Percentiles rank a stretch among this genome's conserved stretches.
These are phyloP conservation scores for Boletellus sp. DNA, from an alignment of 768 basidiomycete species.

Conservation along the genomic window DNA sequence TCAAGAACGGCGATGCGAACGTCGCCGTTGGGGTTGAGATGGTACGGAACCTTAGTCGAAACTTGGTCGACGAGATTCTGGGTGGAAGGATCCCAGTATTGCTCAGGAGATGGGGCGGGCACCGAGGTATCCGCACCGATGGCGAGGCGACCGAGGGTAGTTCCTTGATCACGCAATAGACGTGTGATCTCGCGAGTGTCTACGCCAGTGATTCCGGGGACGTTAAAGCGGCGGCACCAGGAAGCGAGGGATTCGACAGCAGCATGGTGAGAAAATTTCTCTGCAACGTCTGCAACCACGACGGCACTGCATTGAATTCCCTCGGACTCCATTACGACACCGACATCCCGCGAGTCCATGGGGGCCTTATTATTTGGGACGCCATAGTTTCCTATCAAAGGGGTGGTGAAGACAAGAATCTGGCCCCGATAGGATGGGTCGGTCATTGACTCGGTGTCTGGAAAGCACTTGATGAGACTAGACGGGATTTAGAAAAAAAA, in stretches of 20 bases:
- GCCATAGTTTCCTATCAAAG: constrained; percentile 98
- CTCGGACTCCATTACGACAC: constrained; percentile 84
- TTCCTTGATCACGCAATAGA: constrained; percentile 93
- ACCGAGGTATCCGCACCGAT: constrained; percentile 68
- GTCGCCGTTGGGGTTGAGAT: constrained; percentile 81
- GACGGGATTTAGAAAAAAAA: not conserved
- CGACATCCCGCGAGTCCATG: constrained; percentile 70
- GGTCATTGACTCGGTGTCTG: constrained; percentile 99
- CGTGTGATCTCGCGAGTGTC: constrained; percentile 96
- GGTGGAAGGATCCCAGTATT: constrained; percentile 88
- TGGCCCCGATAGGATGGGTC: constrained; percentile 98
- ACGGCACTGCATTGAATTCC: constrained; percentile 90
- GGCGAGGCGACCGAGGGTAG: constrained; percentile 89
- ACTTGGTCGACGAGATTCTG: constrained; percentile 95
- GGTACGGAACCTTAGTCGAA: constrained; percentile 81
- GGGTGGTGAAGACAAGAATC: constrained; percentile 97
- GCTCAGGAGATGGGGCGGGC: constrained; percentile 55
- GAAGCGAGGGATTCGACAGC: constrained; percentile 90
- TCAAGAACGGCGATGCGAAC: constrained; percentile 94
- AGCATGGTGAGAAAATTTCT: constrained; percentile 90
- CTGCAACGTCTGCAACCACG: constrained; percentile 91
- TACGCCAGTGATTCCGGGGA: constrained; percentile 95
- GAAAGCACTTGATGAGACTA: constrained; percentile 9
- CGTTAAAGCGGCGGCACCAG: constrained; percentile 87
- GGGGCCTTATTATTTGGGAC: constrained; percentile 81